Evolutionary conservation across 768 basidiomycete genomes (phyloP).

Genomic region (Coprinopsis sp.): DNA sequence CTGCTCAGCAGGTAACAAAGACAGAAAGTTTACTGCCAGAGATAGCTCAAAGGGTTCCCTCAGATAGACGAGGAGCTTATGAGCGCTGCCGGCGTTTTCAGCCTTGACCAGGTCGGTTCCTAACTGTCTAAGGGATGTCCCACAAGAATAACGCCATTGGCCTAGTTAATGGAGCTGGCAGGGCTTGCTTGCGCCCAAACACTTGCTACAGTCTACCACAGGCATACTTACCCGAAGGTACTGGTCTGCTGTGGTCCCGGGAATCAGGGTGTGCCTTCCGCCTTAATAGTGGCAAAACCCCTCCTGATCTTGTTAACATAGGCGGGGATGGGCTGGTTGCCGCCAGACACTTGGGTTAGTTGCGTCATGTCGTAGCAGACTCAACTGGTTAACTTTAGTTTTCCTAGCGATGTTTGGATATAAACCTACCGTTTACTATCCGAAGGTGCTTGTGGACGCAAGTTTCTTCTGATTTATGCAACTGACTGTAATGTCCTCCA

Average conservation of each 20-base stretch:
- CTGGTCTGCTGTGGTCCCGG: conserved; percentile 97
- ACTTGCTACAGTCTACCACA: conserved; percentile 70
- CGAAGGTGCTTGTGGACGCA: conserved; percentile 57
- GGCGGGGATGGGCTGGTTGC: conserved; percentile 97
- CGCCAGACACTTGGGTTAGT: conserved; percentile 90
- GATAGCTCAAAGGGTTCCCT: neutral
- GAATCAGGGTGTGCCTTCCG: conserved; percentile 61
- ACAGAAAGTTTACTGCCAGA: conserved; percentile 1
- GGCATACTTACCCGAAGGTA: conserved; percentile 65
- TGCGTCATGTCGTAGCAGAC: conserved; percentile 25
- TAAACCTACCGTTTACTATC: conserved; percentile 84
- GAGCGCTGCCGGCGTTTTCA: conserved; percentile 84
- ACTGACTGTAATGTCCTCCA: neutral
- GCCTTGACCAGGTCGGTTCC: conserved; percentile 74
- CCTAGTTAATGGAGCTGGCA: conserved; percentile 91
- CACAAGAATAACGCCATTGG: neutral
- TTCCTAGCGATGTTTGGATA: conserved; percentile 86
- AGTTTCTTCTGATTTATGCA: neutral
- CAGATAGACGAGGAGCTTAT: conserved; percentile 96
- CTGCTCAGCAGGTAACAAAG: conserved; percentile 67
- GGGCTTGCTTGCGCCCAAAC: conserved; percentile 92
- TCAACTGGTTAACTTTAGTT: neutral
- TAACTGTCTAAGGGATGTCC: neutral
- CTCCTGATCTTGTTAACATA: conserved; percentile 11
- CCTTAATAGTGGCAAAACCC: neutral